Evolutionary conservation across 176 grass and related monocot species (phyloP).

Genomic region (Carex pumila): DNA sequence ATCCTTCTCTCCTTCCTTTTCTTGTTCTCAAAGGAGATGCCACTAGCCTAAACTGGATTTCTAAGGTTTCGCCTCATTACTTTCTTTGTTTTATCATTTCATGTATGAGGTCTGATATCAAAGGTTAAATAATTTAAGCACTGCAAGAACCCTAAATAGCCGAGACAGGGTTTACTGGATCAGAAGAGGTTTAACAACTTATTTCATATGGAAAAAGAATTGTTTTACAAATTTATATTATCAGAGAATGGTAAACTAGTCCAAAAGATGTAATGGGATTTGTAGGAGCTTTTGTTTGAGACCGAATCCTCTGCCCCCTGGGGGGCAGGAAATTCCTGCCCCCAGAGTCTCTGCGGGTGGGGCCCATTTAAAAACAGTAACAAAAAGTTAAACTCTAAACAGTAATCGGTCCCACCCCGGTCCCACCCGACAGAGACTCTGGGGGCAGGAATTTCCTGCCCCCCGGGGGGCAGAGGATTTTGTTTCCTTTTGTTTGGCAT

Average conservation of each 20-base stretch:
- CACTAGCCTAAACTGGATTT: slow-evolving; percentile 72
- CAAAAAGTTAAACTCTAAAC: too few relatives aligned
- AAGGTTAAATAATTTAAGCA: slow-evolving; percentile 3
- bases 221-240: not conserved
- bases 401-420: too few relatives aligned
- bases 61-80: slow-evolving; percentile 44
- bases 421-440: too few relatives aligned
- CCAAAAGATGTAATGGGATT: slow-evolving; percentile 5
- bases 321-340: too few relatives aligned
- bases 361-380: too few relatives aligned
- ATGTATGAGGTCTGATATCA: not conserved
- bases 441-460: too few relatives aligned
- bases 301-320: too few relatives aligned
- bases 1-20: slow-evolving; percentile 58
- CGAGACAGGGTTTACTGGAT: not conserved
- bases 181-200: slow-evolving; percentile 17
- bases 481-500: slow-evolving; percentile 16
- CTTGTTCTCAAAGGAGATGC: slow-evolving; percentile 60
- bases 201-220: not conserved
- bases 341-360: too few relatives aligned
- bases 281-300: slow-evolving; percentile 4
- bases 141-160: not conserved
- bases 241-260: slow-evolving; percentile 4
- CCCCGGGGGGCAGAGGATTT: too few relatives aligned
- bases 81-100: not conserved